Conservation (phyloP, 306 rosid species). For the Dalbergia cochinchinensis region DNA sequence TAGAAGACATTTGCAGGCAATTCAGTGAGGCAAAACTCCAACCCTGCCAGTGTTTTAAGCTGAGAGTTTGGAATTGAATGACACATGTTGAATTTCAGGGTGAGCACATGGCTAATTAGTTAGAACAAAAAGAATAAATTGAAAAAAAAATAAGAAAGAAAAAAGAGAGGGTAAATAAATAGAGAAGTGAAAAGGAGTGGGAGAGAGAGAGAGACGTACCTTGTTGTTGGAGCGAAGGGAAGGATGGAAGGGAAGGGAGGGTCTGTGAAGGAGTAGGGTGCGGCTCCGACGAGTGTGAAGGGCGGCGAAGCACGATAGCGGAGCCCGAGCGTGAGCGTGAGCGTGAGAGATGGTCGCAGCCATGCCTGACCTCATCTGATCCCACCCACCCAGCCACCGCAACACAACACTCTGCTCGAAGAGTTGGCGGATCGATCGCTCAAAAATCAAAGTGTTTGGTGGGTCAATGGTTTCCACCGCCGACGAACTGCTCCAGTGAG, state of each 20-base stretch:
- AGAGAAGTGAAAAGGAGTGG: not conserved
- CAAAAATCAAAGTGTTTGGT: too few species aligned
- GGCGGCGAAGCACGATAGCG: not conserved
- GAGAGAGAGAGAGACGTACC: too few species aligned
- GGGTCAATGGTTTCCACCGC: too few species aligned
- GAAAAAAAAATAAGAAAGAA: too few species aligned
- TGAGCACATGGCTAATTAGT: not conserved
- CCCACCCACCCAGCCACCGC: too few species aligned
- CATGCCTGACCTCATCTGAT: not conserved
- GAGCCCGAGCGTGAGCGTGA: not conserved
- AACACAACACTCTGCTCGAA: too few species aligned
- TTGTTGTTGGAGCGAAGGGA: not conserved
- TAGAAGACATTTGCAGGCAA: not conserved
- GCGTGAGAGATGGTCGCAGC: constrained; percentile 4
- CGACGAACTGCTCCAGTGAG: too few species aligned
- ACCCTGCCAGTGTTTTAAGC: not conserved
- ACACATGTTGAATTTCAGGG: not conserved
- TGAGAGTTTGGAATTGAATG: not conserved
- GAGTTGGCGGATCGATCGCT: too few species aligned
- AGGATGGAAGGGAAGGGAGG: not conserved
- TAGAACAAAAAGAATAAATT: not conserved
- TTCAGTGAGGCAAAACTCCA: not conserved
- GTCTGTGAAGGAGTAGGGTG: not conserved
- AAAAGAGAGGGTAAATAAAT: not conserved
- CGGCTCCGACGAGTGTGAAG: not conserved